Base-by-base conservation (phyloP, 1,139 yeast genomes). In the Kodamaea anthophila region DNA sequence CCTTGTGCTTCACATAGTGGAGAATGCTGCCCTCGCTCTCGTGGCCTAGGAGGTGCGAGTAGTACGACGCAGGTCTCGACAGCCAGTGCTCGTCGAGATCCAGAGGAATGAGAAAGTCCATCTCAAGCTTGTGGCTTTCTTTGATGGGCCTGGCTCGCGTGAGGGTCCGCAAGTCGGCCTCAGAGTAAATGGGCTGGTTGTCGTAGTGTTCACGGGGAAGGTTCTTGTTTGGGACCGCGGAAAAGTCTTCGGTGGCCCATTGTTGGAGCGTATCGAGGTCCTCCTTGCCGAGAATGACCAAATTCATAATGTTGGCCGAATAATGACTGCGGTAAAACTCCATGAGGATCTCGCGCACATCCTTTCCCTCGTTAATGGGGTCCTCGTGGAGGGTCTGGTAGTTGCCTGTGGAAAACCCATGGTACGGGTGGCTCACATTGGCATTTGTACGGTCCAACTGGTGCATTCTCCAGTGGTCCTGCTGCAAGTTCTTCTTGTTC, bases 401-500 rank as follows among this genome's bases (percentile, higher is more conserved):
- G 48, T 81, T 81, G 33, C 93, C 93, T 0, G 93, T 82, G 14
- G 88, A 78, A 41, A 82, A 82, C 26, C 81, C 81, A 44, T 75
- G 74, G 48, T 69, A 79, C 0, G 93, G 91, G 53, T 82, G 97
- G 0, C 57, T 47, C 1, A 76, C 74, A 51, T 83, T 86, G 14
- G 91, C 68, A 24, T 81, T 62, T 34, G 77, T 68, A 53, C 85
- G 82, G 34, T 84, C 91, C 35, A 91, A 66, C 56, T 91, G 97
- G 46, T 80, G 79, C 30, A 86, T 58, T 44, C 98, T 73, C 96
- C 97, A 87, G 34, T 62, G 53, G 53, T 91, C 98, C 51, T 73
- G 82, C 55, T 91, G 97, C 33, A 91, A 64, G 51, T 91, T 91
- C 60, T 91, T 91, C 53, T 87, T 88, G 59, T 91, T 86, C 55